A percentile compares a stretch with the other conserved stretches of the same genome.
Evolutionary conservation across 768 basidiomycete species (phyloP).

Genomic region (Leccinum broughii): DNA sequence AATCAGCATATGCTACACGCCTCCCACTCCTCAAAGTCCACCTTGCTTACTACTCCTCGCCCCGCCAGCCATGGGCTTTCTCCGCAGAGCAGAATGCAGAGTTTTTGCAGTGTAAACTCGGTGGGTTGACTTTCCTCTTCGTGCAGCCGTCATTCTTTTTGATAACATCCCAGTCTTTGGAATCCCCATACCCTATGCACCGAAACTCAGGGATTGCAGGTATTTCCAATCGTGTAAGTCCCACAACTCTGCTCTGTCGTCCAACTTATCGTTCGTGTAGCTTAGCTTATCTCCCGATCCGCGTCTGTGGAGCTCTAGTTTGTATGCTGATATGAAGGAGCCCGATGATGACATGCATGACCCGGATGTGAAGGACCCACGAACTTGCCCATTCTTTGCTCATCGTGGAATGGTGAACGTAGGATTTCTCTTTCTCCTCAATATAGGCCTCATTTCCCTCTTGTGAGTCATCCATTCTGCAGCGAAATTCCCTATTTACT

Average conservation of each 20-base stretch:
- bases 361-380: slow-evolving; percentile 44
- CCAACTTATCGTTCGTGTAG: slow-evolving; percentile 35
- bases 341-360: slow-evolving; percentile 75
- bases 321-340: slow-evolving; percentile 56
- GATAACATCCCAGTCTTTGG: slow-evolving; percentile 21
- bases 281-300: slow-evolving; percentile 68
- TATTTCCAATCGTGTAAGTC: slow-evolving; percentile 46
- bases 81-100: slow-evolving; percentile 24
- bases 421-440: slow-evolving; percentile 63
- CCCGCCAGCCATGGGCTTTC: slow-evolving; percentile 13
- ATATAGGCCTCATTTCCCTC: slow-evolving; percentile 47
- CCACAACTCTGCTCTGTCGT: neutral
- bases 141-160: neutral
- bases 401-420: slow-evolving; percentile 69
- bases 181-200: slow-evolving; percentile 43
- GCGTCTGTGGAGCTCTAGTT: slow-evolving; percentile 60
- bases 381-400: slow-evolving; percentile 46
- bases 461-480: slow-evolving; percentile 49
- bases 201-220: slow-evolving; percentile 36
- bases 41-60: slow-evolving; percentile 12
- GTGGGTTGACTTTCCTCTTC: slow-evolving; percentile 10
- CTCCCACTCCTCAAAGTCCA: slow-evolving; percentile 14
- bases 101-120: slow-evolving; percentile 26
- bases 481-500: neutral
- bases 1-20: slow-evolving; percentile 1